A percentile compares a stretch with the other conserved stretches of the same genome.
These are phyloP conservation scores for Sporothrix phasma DNA, from an alignment of 2,329 filamentous ascomycete species.

Conservation along the genomic window DNA sequence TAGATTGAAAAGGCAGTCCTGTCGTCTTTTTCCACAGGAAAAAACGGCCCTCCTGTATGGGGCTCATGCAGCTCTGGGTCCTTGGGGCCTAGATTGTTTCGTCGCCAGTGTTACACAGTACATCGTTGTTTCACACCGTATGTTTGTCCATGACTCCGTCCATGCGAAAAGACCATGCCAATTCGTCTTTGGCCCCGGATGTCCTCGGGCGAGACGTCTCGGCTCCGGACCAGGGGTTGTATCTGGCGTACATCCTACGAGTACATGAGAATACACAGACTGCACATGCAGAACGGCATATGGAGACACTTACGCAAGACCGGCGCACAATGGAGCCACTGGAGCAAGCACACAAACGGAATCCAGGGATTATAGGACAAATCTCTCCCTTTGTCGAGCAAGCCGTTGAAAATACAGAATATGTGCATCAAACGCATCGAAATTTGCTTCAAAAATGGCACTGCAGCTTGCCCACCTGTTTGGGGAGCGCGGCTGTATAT, in stretches of 20 bases:
- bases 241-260: no score
- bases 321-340: no score
- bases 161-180: not conserved
- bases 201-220: not conserved
- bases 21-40: no score
- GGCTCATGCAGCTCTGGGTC: not conserved
- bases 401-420: not conserved
- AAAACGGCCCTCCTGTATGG: not conserved
- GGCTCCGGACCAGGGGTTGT: not conserved
- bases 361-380: not conserved
- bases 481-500: not conserved
- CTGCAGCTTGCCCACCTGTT: not conserved
- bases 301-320: no score
- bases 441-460: not conserved
- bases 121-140: not conserved
- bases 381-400: slow-evolving; percentile 2
- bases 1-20: not conserved
- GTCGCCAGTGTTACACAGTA: not conserved
- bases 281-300: not conserved
- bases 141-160: not conserved
- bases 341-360: no score
- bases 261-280: no score
- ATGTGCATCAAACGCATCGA: not conserved
- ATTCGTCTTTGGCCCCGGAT: not conserved
- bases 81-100: not conserved